These are phyloP conservation scores for Lachnellula subtilissima DNA, from an alignment of 2,329 filamentous ascomycete genomes.

Conservation along the genomic window DNA sequence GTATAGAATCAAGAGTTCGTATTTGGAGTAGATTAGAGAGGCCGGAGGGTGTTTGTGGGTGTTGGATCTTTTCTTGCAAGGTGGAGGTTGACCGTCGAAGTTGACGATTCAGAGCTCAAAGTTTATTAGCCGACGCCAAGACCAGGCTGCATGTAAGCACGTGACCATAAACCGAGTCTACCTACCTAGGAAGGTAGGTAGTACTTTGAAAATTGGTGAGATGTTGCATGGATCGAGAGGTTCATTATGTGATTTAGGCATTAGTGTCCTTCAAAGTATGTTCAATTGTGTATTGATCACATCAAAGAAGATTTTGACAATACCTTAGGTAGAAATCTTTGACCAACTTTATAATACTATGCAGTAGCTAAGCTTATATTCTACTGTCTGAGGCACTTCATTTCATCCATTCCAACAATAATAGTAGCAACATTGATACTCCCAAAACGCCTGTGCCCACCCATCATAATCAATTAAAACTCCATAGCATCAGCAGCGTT, in stretches of 20 bases:
- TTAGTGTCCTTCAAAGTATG: no score
- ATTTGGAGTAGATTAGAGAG: constrained; percentile 3
- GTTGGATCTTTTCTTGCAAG: not conserved
- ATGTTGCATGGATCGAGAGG: no score
- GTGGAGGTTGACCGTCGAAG: constrained; percentile 1
- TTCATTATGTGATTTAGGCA: no score
- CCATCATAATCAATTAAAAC: constrained; percentile 43
- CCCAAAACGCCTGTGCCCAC: not conserved
- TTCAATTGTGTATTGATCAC: no score
- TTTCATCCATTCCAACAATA: not conserved
- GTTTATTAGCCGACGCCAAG: not conserved
- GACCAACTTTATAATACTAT: no score
- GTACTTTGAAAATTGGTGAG: no score
- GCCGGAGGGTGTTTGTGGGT: constrained; percentile 13
- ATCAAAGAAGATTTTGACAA: no score
- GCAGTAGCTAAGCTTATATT: no score
- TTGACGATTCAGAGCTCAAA: not conserved
- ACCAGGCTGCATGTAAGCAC: not conserved
- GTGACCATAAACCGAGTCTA: not conserved
- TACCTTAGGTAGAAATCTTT: no score
- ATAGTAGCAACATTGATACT: not conserved
- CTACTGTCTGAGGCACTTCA: not conserved
- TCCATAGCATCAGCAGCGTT: constrained; percentile 52
- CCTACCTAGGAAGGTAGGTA: no score
- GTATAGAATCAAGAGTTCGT: constrained; percentile 6